A percentile compares a stretch with the other conserved stretches of the same genome.
These are phyloP conservation scores for Tolypocladium cylindrosporum DNA, from an alignment of 2,329 filamentous ascomycete species.

Conservation along the genomic window DNA sequence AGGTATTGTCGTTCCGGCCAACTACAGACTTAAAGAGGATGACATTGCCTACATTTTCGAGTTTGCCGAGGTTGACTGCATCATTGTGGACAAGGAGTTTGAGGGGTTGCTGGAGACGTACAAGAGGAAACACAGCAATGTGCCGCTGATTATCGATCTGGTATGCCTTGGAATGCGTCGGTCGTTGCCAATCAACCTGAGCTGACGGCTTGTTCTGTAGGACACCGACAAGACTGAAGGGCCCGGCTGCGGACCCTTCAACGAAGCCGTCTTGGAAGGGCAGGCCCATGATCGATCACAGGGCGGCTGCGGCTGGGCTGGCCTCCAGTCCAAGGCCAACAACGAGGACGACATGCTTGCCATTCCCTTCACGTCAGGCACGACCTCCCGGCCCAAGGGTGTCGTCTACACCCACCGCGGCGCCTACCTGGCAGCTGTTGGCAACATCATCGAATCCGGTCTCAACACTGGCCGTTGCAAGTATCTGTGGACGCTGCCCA, in stretches of 20 bases:
- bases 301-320: constrained; percentile 65
- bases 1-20: constrained; percentile 60
- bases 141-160: constrained; percentile 67
- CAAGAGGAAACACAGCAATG: constrained; percentile 44
- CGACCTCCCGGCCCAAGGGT: constrained; percentile 84
- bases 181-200: background rate
- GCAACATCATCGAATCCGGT: constrained; percentile 80
- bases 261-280: constrained; percentile 75
- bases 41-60: constrained; percentile 88
- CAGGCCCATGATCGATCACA: constrained; percentile 58
- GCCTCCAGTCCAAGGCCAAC: constrained; percentile 56
- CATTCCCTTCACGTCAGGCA: constrained; percentile 89
- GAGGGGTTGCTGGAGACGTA: constrained; percentile 59
- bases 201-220: constrained; percentile 18
- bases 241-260: constrained; percentile 67
- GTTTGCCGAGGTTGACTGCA: constrained; percentile 75
- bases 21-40: constrained; percentile 61
- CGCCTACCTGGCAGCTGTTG: constrained; percentile 74
- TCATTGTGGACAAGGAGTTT: constrained; percentile 82
- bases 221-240: constrained; percentile 74
- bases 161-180: constrained; percentile 19
- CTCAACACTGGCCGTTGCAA: constrained; percentile 68
- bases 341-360: constrained; percentile 77
- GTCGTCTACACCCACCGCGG: constrained; percentile 87
- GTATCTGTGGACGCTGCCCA: constrained; percentile 86